Evolutionary conservation across 208 protist genomes (phyloP).

Genomic region (Leishmania arabica): DNA sequence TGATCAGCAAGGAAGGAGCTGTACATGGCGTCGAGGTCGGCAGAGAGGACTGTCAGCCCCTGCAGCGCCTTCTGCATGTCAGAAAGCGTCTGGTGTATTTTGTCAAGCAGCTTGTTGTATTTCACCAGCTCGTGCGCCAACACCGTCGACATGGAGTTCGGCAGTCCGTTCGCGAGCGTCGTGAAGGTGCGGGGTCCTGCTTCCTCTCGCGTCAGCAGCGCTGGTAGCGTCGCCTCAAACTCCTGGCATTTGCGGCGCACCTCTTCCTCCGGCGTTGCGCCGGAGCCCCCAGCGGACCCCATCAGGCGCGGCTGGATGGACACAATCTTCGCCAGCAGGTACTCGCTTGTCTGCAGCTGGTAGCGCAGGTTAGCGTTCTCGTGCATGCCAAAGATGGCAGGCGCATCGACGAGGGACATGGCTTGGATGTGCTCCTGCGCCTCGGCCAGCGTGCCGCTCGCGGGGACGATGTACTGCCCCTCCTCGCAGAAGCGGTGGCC

Average conservation of each 20-base stretch:
- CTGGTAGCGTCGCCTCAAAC: slow-evolving; percentile 82
- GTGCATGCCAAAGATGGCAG: slow-evolving; percentile 98
- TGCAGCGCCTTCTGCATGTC: slow-evolving; percentile 96
- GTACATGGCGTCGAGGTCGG: slow-evolving; percentile 96
- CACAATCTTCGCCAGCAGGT: slow-evolving; percentile 92
- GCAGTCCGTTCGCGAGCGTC: slow-evolving; percentile 88
- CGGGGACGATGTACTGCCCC: slow-evolving; percentile 75
- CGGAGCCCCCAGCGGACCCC: slow-evolving; percentile 30
- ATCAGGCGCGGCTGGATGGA: slow-evolving; percentile 90
- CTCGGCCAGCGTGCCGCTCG: slow-evolving; percentile 48
- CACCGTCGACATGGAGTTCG: slow-evolving; percentile 97
- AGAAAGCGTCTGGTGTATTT: slow-evolving; percentile 83
- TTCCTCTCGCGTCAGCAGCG: slow-evolving; percentile 69
- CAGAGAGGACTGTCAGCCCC: slow-evolving; percentile 97
- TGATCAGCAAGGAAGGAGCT: slow-evolving; percentile 94
- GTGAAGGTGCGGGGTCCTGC: slow-evolving; percentile 90
- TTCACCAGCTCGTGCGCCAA: slow-evolving; percentile 96
- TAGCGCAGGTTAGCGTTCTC: slow-evolving; percentile 97
- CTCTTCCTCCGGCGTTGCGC: slow-evolving; percentile 85
- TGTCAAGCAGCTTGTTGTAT: slow-evolving; percentile 96
- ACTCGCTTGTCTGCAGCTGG: slow-evolving; percentile 93
- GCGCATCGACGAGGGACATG: slow-evolving; percentile 92
- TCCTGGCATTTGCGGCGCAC: slow-evolving; percentile 92
- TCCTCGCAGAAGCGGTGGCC: slow-evolving; percentile 86
- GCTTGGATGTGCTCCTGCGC: slow-evolving; percentile 83